These are phyloP conservation scores for Podospora comata DNA, from an alignment of 495 filamentous ascomycete genomes.

Conservation along the genomic window DNA sequence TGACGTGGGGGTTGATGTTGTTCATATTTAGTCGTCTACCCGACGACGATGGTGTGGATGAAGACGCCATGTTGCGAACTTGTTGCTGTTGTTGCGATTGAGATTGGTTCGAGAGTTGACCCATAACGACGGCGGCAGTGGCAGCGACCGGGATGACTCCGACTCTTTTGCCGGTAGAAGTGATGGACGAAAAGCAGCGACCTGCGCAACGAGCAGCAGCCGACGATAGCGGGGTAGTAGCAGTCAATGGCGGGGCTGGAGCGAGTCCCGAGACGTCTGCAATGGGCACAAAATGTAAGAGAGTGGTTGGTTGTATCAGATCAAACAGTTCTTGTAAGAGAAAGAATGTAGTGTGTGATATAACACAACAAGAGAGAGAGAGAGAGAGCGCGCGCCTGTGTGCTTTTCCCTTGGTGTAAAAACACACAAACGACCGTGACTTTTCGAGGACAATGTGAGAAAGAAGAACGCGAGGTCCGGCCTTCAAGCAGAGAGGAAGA, in stretches of 20 bases:
- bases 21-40: conserved; percentile 64
- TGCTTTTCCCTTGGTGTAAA: neutral
- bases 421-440: neutral
- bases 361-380: neutral
- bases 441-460: neutral
- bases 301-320: neutral
- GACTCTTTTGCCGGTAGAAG: neutral
- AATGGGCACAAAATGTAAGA: conserved; percentile 5
- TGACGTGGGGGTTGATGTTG: conserved; percentile 89
- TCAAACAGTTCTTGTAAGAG: neutral
- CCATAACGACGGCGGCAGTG: neutral
- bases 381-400: neutral
- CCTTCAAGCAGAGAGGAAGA: neutral
- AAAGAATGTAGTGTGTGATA: neutral
- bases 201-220: conserved; percentile 4
- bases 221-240: conserved; percentile 19
- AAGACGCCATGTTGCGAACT: conserved; percentile 34
- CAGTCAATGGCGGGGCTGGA: conserved; percentile 26
- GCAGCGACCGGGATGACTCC: neutral
- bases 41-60: conserved; percentile 25
- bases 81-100: conserved; percentile 14
- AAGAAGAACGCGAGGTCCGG: neutral
- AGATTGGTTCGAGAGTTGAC: conserved; percentile 7
- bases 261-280: conserved; percentile 18
- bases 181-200: conserved; percentile 5